phyloP scores from a whole-genome alignment of 495 filamentous ascomycete genomes.

The Penicillium canariense region DNA sequence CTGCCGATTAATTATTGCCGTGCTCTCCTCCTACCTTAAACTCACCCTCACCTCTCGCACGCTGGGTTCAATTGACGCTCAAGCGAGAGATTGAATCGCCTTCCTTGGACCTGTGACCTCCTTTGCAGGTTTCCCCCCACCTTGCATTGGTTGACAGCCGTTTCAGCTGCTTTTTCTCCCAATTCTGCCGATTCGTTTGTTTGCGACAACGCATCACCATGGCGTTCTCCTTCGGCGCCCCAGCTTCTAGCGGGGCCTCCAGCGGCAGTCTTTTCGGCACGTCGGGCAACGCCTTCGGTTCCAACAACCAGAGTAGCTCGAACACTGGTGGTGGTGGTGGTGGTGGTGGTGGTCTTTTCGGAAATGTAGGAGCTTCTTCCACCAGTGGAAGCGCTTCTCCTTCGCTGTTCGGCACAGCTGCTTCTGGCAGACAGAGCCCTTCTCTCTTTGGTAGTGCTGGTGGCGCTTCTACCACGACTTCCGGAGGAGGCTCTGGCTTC shows the following conservation, averaged over 20 bases:
- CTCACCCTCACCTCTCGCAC: conserved; percentile 2
- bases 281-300: conserved; percentile 32
- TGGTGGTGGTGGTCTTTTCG: conserved; percentile 39
- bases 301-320: conserved; percentile 32
- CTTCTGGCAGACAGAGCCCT: conserved; percentile 26
- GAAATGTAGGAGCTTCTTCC: conserved; percentile 44
- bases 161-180: conserved; percentile 21
- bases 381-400: conserved; percentile 30
- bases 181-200: conserved; percentile 19
- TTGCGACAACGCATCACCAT: conserved; percentile 26
- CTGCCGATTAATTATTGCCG: conserved; percentile 25
- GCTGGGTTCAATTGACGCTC: conserved; percentile 9
- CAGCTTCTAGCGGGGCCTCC: conserved; percentile 35
- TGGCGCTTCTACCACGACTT: conserved; percentile 19
- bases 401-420: conserved; percentile 34
- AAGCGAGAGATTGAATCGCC: conserved; percentile 6
- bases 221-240: conserved; percentile 38
- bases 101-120: conserved; percentile 10
- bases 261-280: conserved; percentile 41
- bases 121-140: conserved; percentile 14
- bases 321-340: no score
- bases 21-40: conserved; percentile 11
- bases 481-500: conserved; percentile 35
- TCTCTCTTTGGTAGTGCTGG: conserved; percentile 36
- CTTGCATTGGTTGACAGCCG: conserved; percentile 18